A percentile compares a stretch with the other conserved stretches of the same genome.
phyloP scores from a whole-genome alignment of 169 alveolate genomes.

The Cryptosporidium canis region DNA sequence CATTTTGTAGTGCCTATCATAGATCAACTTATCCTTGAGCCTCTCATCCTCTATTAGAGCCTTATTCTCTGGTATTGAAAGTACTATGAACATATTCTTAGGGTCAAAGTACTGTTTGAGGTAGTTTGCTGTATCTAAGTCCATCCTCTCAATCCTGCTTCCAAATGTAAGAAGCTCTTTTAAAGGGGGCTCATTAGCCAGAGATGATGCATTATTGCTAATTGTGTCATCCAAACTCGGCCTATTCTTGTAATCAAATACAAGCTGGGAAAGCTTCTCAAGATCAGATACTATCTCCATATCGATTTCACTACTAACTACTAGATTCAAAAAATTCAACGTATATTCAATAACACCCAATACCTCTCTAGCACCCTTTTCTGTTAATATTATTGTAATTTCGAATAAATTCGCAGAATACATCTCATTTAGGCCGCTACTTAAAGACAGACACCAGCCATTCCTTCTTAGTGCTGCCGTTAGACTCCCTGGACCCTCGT shows the following conservation, averaged over 20 bases:
- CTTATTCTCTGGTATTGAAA: constrained; percentile 50
- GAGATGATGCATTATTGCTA: neutral
- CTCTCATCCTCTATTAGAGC: constrained; percentile 15
- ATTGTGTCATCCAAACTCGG: constrained; percentile 42
- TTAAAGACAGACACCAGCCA: constrained; percentile 16
- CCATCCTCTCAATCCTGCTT: constrained; percentile 36
- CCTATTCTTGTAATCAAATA: constrained; percentile 47
- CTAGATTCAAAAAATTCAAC: constrained; percentile 27
- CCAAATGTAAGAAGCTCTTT: constrained; percentile 46
- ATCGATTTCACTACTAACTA: constrained; percentile 13
- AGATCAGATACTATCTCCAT: constrained; percentile 25
- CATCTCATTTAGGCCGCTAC: constrained; percentile 56
- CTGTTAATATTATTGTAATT: constrained; percentile 28
- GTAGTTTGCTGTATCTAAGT: neutral
- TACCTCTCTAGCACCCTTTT: constrained; percentile 33
- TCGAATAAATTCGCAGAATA: constrained; percentile 55
- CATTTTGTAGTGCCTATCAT: constrained; percentile 20
- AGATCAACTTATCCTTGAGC: constrained; percentile 18
- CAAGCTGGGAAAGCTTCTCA: constrained; percentile 20
- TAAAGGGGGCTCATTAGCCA: constrained; percentile 30
- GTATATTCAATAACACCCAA: constrained; percentile 39
- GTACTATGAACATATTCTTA: constrained; percentile 22
- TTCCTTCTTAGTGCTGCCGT: constrained; percentile 23
- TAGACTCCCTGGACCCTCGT: constrained; percentile 54
- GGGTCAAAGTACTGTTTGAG: constrained; percentile 35